Conservation (phyloP, 208 protist genomes). For the Herpetomonas tarakana region DNA sequence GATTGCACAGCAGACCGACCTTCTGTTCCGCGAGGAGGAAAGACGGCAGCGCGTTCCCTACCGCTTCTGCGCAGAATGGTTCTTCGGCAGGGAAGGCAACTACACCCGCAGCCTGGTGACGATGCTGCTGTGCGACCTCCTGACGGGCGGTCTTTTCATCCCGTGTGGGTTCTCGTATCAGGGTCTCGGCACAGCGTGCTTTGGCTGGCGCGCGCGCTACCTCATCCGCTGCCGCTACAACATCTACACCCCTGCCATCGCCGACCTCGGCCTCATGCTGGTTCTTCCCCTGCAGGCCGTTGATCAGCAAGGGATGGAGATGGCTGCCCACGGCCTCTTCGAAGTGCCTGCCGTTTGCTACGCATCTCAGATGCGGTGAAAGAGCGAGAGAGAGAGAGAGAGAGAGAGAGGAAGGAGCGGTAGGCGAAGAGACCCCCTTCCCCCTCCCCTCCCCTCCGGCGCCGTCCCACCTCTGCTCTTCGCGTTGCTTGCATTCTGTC, state of each 20-base stretch:
- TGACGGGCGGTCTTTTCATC: constrained; percentile 31
- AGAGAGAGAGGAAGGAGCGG: neutral
- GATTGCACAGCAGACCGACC: constrained; percentile 46
- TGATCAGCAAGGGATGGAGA: constrained; percentile 61
- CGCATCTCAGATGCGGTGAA: neutral
- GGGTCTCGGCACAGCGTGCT: constrained; percentile 60
- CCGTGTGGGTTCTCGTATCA: constrained; percentile 57
- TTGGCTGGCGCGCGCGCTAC: constrained; percentile 66
- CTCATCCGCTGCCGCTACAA: constrained; percentile 63
- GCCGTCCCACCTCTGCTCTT: too few relatives aligned
- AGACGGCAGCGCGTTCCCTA: constrained; percentile 19
- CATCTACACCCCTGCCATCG: constrained; percentile 22
- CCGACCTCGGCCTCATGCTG: constrained; percentile 31
- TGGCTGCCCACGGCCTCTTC: constrained; percentile 26
- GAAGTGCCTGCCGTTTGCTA: constrained; percentile 4
- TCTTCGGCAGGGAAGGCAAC: constrained; percentile 27
- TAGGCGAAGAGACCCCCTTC: neutral
- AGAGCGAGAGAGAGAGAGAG: neutral
- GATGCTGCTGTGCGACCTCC: constrained; percentile 40
- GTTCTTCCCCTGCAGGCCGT: constrained; percentile 46
- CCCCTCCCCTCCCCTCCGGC: neutral
- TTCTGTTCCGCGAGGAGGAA: constrained; percentile 47
- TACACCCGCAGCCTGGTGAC: constrained; percentile 25
- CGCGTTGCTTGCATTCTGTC: too few relatives aligned
- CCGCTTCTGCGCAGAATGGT: constrained; percentile 33